Conservation (phyloP, 768 basidiomycete genomes). For the Suillus sp. region DNA sequence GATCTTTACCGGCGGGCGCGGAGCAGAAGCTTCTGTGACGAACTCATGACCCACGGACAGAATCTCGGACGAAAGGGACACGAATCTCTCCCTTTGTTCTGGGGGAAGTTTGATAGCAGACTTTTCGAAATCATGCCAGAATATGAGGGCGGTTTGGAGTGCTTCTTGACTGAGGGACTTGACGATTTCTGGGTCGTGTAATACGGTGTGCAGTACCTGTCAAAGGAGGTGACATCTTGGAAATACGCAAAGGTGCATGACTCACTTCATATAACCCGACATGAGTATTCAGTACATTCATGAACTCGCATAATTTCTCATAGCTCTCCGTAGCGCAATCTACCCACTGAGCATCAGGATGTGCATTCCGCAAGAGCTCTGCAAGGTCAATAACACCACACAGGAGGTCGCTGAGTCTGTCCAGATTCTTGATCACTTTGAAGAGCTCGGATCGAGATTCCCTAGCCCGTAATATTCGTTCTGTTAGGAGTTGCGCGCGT, state of each 20-base stretch:
- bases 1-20: slow-evolving; percentile 68
- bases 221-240: background rate
- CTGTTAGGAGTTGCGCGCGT: slow-evolving; percentile 80
- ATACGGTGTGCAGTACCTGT: slow-evolving; percentile 70
- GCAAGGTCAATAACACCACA: slow-evolving; percentile 97
- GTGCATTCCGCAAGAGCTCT: slow-evolving; percentile 90
- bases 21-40: slow-evolving; percentile 62
- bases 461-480: slow-evolving; percentile 75
- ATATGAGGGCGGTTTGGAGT: slow-evolving; percentile 87
- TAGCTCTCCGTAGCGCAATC: slow-evolving; percentile 85
- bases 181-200: slow-evolving; percentile 68
- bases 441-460: slow-evolving; percentile 74
- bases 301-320: slow-evolving; percentile 91
- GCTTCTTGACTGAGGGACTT: slow-evolving; percentile 72
- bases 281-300: slow-evolving; percentile 97
- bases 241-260: slow-evolving; percentile 14
- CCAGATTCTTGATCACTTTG: slow-evolving; percentile 92
- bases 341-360: slow-evolving; percentile 86
- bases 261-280: slow-evolving; percentile 86
- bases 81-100: slow-evolving; percentile 76
- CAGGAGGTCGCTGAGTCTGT: slow-evolving; percentile 92
- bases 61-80: slow-evolving; percentile 88
- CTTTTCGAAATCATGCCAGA: slow-evolving; percentile 96
- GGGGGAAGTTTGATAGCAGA: slow-evolving; percentile 91
- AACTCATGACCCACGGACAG: slow-evolving; percentile 87